Evolutionary conservation across 2,329 filamentous ascomycete genomes (phyloP), one percentile per base, ranked within the genome.

Genomic region (Cytospora paraplurivora): DNA sequence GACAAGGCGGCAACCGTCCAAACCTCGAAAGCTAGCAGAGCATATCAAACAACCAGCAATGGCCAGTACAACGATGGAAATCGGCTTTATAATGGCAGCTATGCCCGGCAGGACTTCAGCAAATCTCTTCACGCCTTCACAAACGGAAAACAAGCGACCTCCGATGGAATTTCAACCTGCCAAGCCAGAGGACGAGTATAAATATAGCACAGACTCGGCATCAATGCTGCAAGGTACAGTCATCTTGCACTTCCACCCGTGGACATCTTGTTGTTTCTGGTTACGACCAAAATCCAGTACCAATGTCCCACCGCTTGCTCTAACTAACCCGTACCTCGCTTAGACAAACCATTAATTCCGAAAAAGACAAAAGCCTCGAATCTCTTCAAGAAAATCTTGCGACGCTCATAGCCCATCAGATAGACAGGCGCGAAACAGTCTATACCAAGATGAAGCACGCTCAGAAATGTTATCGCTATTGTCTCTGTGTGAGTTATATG

Each of bases 21-120:
- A 27, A 27, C 27, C 4, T 27, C 27, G 32, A 33, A 27, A 58
- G 1, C 12, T 17, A 13, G 55, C 41, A 38, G 44, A 49, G 15
- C 12, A 8, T 15, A 12, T 35, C 41, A 51, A 35, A 3, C 10
- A 37, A 49, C 27, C 17, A 13, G 38, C 49, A 44, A 65, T 63
- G 60, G 38, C 33, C 15, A 56, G 21, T 34, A 32, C 49, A 11
- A 35, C 41, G 10, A 38, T 61, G 38, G 63, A 65, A 7, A 57
- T 65, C 7, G 63, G 60, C 15, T 59, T 58, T 13, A 59, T 65
- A 32, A 65, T 65, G 63, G 60, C 60, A n/a, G 63, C 63, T 27
- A 65, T 65, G 63, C 54, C 59, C 27, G 60, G 32, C n/a, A 49
- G 34, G 13, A 37, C 44, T 56, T 50, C 32, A 27, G 17, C 32